These are phyloP conservation scores for Tuber umbilicatum DNA, from an alignment of 495 filamentous ascomycete genomes.

Conservation along the genomic window DNA sequence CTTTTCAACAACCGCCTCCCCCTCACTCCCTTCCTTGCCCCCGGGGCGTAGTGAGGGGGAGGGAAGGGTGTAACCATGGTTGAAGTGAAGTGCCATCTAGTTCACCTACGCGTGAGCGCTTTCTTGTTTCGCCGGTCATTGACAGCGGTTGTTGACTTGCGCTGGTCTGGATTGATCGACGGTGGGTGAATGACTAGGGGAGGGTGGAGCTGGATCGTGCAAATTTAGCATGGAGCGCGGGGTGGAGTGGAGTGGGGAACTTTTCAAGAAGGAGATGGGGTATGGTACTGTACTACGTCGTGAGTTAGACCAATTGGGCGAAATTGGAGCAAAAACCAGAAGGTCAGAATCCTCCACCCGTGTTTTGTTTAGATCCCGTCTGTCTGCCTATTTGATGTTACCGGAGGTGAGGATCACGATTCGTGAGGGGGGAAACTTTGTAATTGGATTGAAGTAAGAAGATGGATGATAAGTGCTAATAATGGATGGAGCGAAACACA, in stretches of 20 bases:
- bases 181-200: neutral
- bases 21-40: neutral
- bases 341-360: neutral
- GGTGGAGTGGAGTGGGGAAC: neutral
- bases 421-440: neutral
- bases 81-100: neutral
- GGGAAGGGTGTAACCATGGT: neutral
- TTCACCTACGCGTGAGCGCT: neutral
- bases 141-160: neutral
- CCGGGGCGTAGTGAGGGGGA: neutral
- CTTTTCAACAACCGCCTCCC: neutral
- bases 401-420: neutral
- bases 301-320: neutral
- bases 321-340: neutral
- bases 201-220: neutral
- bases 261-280: too few relatives aligned
- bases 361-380: neutral
- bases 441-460: constrained; percentile 6
- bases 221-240: neutral
- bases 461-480: neutral
- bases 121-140: constrained; percentile 3
- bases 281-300: neutral
- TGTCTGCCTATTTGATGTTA: neutral
- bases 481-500: neutral
- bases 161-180: neutral